Percentiles rank a stretch among this genome's conserved stretches.
phyloP scores from a whole-genome alignment of 1,284 basidiomycete genomes.

The Apiotrichum porosum region DNA sequence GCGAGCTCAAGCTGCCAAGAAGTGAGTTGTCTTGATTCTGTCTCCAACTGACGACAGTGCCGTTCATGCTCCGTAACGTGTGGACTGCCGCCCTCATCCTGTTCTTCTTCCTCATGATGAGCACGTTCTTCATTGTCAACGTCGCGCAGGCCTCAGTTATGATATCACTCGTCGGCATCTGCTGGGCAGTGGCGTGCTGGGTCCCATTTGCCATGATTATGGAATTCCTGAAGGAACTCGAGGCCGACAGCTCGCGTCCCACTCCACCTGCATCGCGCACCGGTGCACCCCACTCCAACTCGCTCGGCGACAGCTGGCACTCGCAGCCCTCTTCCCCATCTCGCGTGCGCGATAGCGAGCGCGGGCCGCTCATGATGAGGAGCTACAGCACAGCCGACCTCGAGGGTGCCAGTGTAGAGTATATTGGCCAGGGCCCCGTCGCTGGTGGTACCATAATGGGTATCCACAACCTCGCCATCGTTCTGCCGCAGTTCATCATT shows the following conservation, averaged over 20 bases:
- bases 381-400: conserved; percentile 59
- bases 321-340: background rate
- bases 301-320: background rate
- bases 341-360: conserved; percentile 1
- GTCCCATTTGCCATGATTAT: conserved; percentile 69
- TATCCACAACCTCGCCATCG: conserved; percentile 91
- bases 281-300: background rate
- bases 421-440: conserved; percentile 55
- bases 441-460: conserved; percentile 93
- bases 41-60: conserved; percentile 51
- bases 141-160: conserved; percentile 73
- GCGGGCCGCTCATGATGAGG: conserved; percentile 49
- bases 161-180: conserved; percentile 79
- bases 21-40: conserved; percentile 44
- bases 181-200: conserved; percentile 94
- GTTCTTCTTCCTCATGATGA: conserved; percentile 70
- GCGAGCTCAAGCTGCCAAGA: conserved; percentile 66
- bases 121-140: conserved; percentile 75
- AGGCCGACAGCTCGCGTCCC: conserved; percentile 33
- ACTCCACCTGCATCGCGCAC: background rate
- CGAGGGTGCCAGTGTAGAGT: conserved; percentile 49
- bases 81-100: conserved; percentile 81
- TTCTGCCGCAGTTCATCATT: conserved; percentile 85
- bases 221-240: conserved; percentile 83
- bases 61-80: conserved; percentile 81